Base-by-base conservation (phyloP, 352 stramenopile species). In the Pythium vanterpoolii region DNA sequence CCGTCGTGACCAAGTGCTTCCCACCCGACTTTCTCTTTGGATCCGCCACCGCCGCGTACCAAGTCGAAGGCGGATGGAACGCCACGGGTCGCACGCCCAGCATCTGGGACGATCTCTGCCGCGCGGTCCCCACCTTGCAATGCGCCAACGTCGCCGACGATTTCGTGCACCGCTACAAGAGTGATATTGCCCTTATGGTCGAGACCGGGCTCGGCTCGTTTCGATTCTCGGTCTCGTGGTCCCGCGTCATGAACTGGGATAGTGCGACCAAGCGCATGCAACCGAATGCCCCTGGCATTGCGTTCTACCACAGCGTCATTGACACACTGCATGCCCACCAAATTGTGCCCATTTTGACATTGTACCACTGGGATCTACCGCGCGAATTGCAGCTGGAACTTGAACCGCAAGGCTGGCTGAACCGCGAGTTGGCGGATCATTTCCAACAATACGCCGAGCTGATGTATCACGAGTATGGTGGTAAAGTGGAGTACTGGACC, bases 331-430 rank as follows among this genome's bases (percentile, higher is more conserved):
- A 81, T 8, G 66, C 52, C 4, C 70, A 78, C 47, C 73, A 79
- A 56, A 96, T 99, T 52, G 72, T 81, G 44, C 93, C 96, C 21
- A 84, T 96, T 33, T 62, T 98, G 19, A 98, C 95, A 7, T 59
- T 98, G 19, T 98, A 98, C 66, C 96, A 99, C 73, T 99, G 95
- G 95, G 96, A 99, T 73, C 62, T 98, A 10, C 96, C 95, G 8
- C 72, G 92, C 30, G 67, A 73, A 36, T 63, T 98, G 11, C 73
- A 98, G 60, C 74, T 85, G 11, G 69, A 86, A 18, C 86, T 93
- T 33, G 53, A 61, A 21, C 75, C 75, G 13, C 77, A 79, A 16
- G 47, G 47, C 42, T 90, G 75, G 74, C 53, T 90, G 26, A 85
- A 84, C 51, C 18, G 33, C 7, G 69, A 69, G 16, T 77, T 89